Conservation (phyloP, 345 rosid species). For the Rhodomyrtus tomentosa region DNA sequence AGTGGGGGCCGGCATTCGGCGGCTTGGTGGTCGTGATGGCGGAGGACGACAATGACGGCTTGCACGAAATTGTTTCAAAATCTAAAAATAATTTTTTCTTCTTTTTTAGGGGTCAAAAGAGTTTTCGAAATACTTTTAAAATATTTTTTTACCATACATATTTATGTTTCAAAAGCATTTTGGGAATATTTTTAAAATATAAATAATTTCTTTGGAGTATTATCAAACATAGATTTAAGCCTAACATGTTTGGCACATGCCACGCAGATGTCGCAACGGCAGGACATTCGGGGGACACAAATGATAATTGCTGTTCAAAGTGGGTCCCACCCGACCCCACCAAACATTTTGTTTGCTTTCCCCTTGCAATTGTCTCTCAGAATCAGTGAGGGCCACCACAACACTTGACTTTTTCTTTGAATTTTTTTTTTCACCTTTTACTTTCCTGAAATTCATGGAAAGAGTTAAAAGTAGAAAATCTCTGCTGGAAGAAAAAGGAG, state of each 20-base stretch:
- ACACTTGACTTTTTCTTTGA: not conserved
- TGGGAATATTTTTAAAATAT: no score
- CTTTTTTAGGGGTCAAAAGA: no score
- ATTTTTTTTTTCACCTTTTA: not conserved
- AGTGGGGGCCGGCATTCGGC: no score
- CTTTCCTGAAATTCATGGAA: not conserved
- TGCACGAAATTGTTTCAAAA: no score
- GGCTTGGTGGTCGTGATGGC: no score
- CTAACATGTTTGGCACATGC: not conserved
- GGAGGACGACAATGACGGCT: no score
- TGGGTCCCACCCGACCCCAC: not conserved
- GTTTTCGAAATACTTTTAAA: no score
- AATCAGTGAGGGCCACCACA: not conserved
- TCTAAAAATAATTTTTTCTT: no score
- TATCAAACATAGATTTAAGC: no score
- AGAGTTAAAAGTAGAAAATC: not conserved
- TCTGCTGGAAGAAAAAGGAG: not conserved
- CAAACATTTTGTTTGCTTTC: not conserved
- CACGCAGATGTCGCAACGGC: not conserved
- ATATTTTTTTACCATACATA: no score
- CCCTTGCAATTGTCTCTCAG: not conserved
- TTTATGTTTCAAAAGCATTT: no score
- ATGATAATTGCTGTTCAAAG: not conserved
- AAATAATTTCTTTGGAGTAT: no score
- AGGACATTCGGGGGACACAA: not conserved